Evolutionary conservation across 768 basidiomycete genomes (phyloP).

Genomic region (Russula brevipes): DNA sequence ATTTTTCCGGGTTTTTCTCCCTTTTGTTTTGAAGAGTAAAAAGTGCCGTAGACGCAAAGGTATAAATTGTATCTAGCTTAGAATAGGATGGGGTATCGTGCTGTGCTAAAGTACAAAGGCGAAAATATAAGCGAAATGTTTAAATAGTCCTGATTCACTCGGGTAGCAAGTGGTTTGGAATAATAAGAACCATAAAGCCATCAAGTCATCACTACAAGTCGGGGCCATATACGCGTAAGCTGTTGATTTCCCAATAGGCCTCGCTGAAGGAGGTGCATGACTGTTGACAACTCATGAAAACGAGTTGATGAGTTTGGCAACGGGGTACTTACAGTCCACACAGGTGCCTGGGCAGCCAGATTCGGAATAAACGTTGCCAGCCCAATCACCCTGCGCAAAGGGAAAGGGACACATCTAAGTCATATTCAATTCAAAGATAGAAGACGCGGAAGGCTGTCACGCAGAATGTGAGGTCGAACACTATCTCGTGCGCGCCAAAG

Average conservation of each 20-base stretch:
- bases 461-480: conserved; percentile 61
- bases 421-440: conserved; percentile 1
- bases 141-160: neutral
- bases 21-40: too few relatives aligned
- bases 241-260: conserved; percentile 71
- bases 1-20: too few relatives aligned
- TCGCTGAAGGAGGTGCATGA: conserved; percentile 53
- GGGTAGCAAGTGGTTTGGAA: conserved; percentile 23
- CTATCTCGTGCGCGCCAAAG: conserved; percentile 48
- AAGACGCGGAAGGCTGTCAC: conserved; percentile 33
- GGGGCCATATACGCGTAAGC: conserved; percentile 49
- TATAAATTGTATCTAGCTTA: too few relatives aligned
- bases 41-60: too few relatives aligned
- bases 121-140: neutral
- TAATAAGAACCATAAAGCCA: neutral
- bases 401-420: neutral
- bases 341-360: conserved; percentile 40
- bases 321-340: conserved; percentile 41
- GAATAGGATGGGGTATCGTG: too few relatives aligned
- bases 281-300: conserved; percentile 47
- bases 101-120: neutral
- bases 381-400: conserved; percentile 21
- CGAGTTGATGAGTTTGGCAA: neutral
- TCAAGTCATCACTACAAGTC: neutral
- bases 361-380: conserved; percentile 3